phyloP scores from a whole-genome alignment of 2,329 filamentous ascomycete species.

The Sphaerulina populicola region DNA sequence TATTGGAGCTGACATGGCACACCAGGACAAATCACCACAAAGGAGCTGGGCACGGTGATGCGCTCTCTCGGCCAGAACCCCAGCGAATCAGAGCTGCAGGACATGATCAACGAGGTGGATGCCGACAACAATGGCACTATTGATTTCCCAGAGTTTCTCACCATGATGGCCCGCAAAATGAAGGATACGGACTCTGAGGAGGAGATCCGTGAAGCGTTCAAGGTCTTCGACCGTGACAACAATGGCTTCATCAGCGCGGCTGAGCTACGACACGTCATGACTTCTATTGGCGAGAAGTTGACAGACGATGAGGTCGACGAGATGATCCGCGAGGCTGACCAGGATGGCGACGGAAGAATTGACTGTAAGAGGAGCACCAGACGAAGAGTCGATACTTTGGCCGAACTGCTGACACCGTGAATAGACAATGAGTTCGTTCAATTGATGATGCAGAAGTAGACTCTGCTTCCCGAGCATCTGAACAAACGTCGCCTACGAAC shows the following conservation, averaged over 20 bases:
- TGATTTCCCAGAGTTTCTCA: conserved; percentile 58
- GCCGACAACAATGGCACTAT: conserved; percentile 58
- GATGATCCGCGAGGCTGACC: conserved; percentile 58
- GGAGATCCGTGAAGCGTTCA: conserved; percentile 58
- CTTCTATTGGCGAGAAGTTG: conserved; percentile 56
- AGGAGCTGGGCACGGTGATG: conserved; percentile 57
- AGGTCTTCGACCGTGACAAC: conserved; percentile 58
- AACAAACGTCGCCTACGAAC: background rate
- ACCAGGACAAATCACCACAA: conserved; percentile 55
- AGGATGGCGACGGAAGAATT: conserved; percentile 56
- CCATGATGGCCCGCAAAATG: conserved; percentile 58
- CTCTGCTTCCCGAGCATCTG: background rate
- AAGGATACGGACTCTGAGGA: conserved; percentile 55
- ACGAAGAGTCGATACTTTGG: background rate
- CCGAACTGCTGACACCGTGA: conserved; percentile 1
- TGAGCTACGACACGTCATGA: conserved; percentile 56
- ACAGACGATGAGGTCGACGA: conserved; percentile 57
- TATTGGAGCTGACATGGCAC: background rate
- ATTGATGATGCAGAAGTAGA: conserved; percentile 51
- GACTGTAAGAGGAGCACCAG: conserved; percentile 44
- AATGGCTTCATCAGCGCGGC: conserved; percentile 57
- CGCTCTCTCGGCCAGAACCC: conserved; percentile 55
- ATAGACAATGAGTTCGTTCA: conserved; percentile 50
- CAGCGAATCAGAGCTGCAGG: conserved; percentile 54
- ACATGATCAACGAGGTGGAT: conserved; percentile 61